Base-by-base conservation (phyloP, 306 rosid species). In the Lathyrus sativus region DNA sequence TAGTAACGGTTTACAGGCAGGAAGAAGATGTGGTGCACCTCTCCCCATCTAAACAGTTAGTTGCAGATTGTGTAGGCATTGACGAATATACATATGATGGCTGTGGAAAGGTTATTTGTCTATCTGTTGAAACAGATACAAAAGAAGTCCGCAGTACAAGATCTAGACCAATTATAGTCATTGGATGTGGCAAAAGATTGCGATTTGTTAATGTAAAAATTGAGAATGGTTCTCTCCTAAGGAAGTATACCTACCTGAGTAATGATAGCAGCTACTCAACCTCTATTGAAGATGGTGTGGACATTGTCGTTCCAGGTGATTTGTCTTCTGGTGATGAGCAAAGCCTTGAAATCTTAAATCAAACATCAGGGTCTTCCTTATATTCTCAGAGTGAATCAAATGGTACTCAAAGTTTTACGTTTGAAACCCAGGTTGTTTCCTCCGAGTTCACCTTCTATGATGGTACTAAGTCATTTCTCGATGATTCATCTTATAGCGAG, bases 361-460 rank as follows among this genome's bases (percentile, higher is more conserved):
- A 84, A 72, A 80, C 77, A 5, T 75, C 85, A 26, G 85, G 76
- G 49, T 13, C 72, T 66, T 65, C 81, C 31, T 62, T 65, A 11
- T 31, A 75, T 80, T 74, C 80, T 62, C 76, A 84, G 76, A 62
- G 79, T 57, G 87, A 77, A 72, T 78, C 79, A 77, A 76, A 81
- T 72, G 74, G 9, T 70, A 67, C 80, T 58, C 92, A 77, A 28
- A 93, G 97, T 84, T 90, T 93, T 91, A 83, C 95, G 48, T 88
- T 93, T 76, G 99, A 93, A 83, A 87, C 96, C 54, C 99, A 93
- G 99, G 97, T 93, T 76, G 89, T 93, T 65, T 90, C 97, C 76
- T 86, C 97, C 0, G 99, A 90, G 79, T 77, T 93, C 69, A 93
- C 99, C 76, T 93, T 93, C 85, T 93, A 86, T 78, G 99, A 90